Evolutionary conservation across 2,329 filamentous ascomycete species (phyloP).

Genomic region (Curvularia hawaiiensis): DNA sequence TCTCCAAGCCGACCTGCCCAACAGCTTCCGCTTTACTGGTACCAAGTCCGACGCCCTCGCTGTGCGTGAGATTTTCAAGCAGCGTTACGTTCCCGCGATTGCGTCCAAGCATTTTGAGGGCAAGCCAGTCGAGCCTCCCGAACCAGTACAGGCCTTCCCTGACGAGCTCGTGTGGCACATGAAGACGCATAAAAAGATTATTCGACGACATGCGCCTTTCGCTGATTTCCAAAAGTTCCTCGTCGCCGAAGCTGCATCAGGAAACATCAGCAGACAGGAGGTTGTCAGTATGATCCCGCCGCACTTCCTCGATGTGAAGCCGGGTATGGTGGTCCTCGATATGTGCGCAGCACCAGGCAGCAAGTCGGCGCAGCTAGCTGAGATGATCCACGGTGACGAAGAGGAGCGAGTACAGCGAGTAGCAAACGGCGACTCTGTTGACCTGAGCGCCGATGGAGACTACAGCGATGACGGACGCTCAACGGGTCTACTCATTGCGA

Average conservation of each 20-base stretch:
- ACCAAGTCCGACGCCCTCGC: slow-evolving; percentile 94
- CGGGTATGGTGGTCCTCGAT: slow-evolving; percentile 91
- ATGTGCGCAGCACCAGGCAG: slow-evolving; percentile 96
- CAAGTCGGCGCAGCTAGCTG: slow-evolving; percentile 93
- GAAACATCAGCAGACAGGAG: slow-evolving; percentile 97
- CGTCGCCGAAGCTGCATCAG: slow-evolving; percentile 94
- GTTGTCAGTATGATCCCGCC: slow-evolving; percentile 99
- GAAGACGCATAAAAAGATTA: slow-evolving; percentile 95
- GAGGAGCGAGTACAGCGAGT: slow-evolving; percentile 81
- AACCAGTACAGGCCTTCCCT: slow-evolving; percentile 88
- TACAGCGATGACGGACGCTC: slow-evolving; percentile 80
- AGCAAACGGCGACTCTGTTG: slow-evolving; percentile 66
- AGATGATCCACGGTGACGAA: slow-evolving; percentile 92
- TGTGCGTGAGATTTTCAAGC: slow-evolving; percentile 86
- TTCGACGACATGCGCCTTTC: slow-evolving; percentile 92
- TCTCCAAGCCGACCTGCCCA: slow-evolving; percentile 83
- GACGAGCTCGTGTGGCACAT: slow-evolving; percentile 96
- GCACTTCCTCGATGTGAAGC: slow-evolving; percentile 85
- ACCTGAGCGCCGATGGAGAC: slow-evolving; percentile 59
- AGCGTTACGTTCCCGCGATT: slow-evolving; percentile 90
- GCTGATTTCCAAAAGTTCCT: slow-evolving; percentile 96
- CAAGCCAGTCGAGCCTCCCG: slow-evolving; percentile 78
- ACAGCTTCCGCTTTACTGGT: slow-evolving; percentile 96
- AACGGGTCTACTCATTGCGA: slow-evolving; percentile 90
- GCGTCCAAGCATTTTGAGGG: slow-evolving; percentile 83